Evolutionary conservation across 2,329 filamentous ascomycete species (phyloP), one percentile per base, ranked within the genome.

Genomic region (Beauveria sp.): DNA sequence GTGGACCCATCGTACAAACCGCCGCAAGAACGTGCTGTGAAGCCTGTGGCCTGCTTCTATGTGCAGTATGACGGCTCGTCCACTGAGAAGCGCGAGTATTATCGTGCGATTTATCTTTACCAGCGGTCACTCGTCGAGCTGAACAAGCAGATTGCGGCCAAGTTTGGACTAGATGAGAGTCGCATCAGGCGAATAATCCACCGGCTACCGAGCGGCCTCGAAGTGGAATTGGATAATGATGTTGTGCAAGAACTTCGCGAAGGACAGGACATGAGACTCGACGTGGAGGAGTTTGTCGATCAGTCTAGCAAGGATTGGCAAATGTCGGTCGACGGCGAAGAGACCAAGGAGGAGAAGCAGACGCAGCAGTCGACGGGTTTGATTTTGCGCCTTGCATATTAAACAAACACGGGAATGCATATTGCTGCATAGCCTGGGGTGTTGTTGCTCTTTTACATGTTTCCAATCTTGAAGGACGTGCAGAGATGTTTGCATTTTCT

Each of bases 181-280:
- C 85, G 83, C 63, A 84, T 97, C 8, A 77, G 86, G 1, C 86
- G 89, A 42, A 87, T 87, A 1, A 79, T 96, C 5, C 90, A 86
- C 62, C 79, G 92, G 58, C 87, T 90, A 47, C 80, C 86, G 16
- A 86, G 86, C 65, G 91, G 91, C 0, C 76, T 97, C 1, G 86
- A 92, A 68, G 86, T 98, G 60, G 85, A 96, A 70, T 83, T 98
- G 67, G 95, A 98, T 69, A 92, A 98, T 69, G 92, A 97, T 65
- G 87, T 96, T 53, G 85, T 98, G 38, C 83, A 84, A 50, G 89
- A 93, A 72, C 79, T 98, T 58, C 84, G 86, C 1, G 95, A 99
- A 75, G 93, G 92, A 38, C 91, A 98, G 73, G 93, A 96, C 70
- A 95, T 98, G 88, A 84, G 87, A 62, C 81, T 90, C 62, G 87